These are phyloP conservation scores for Leccinum longicurvipes DNA, from an alignment of 768 basidiomycete genomes.

Conservation along the genomic window DNA sequence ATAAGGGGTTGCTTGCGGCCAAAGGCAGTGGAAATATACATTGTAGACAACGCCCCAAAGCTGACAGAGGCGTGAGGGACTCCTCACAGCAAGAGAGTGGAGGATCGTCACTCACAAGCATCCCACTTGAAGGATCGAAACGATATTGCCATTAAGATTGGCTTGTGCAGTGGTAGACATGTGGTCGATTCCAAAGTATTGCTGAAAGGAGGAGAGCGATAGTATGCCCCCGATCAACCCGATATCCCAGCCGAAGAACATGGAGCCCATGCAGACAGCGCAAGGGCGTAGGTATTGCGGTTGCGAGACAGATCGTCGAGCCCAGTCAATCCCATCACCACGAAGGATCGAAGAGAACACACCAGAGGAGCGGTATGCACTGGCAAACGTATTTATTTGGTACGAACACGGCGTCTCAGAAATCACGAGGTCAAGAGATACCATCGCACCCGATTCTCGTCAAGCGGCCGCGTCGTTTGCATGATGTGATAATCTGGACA, in stretches of 20 bases:
- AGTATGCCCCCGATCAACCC: slow-evolving; percentile 51
- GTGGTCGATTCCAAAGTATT: slow-evolving; percentile 45
- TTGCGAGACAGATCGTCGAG: slow-evolving; percentile 29
- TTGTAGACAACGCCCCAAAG: slow-evolving; percentile 44
- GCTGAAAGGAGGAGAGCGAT: slow-evolving; percentile 44
- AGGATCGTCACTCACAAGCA: slow-evolving; percentile 38
- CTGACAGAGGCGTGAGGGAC: slow-evolving; percentile 12
- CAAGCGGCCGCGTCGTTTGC: no score
- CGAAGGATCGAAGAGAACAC: neutral
- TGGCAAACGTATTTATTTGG: neutral
- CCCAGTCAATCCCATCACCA: slow-evolving; percentile 20
- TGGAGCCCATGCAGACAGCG: slow-evolving; percentile 47
- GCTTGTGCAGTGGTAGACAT: slow-evolving; percentile 36
- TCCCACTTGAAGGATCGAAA: slow-evolving; percentile 48
- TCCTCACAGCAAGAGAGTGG: neutral
- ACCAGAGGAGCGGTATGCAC: neutral
- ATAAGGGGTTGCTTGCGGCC: slow-evolving; percentile 47
- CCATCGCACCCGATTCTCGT: no score
- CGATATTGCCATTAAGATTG: slow-evolving; percentile 47
- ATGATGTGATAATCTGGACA: no score
- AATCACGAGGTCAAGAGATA: no score
- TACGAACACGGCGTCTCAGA: no score
- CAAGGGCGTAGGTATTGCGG: slow-evolving; percentile 45
- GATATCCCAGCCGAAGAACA: slow-evolving; percentile 52
- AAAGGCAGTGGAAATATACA: slow-evolving; percentile 39